Base-by-base conservation (phyloP, 169 alveolate species). In the Babesia ovis region DNA sequence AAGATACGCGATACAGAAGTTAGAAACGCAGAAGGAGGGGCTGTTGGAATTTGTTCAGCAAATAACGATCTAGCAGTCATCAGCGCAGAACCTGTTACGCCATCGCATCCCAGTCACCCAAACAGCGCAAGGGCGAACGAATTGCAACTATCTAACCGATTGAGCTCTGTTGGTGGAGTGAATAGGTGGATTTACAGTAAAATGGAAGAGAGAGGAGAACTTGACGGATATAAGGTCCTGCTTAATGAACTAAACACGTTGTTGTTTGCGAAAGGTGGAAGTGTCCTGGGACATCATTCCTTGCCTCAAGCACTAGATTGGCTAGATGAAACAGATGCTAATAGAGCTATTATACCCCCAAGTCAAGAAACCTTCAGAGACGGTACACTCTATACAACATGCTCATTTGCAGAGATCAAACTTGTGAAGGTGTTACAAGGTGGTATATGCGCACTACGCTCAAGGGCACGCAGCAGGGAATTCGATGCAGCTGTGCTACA, bases 341-440 rank as follows among this genome's bases (percentile, higher is more conserved):
- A 77, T 48, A 57, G 90, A 27, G 58, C 75, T 27, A 83, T 62
- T 37, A 58, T 83, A 34, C 92, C 92, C 12, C 92, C 92, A 27
- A 87, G 92, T 53, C 89, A 86, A 85, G 92, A 87, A 34, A 83
- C 64, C 35, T 87, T 87, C 84, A 83, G 92, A 43, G 92, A 87
- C 39, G 92, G 92, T 20, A 87, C 92, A 3, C 89, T 83, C 31
- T 87, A 79, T 72, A 83, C 92, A 3, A 83, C 89, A 45, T 87
- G 92, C 46, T 80, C 86, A 29, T 85, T 73, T 42, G 85, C 89
- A 14, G 92, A 87, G 56, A 80, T 80, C 41, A 68, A 82, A 79
- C 89, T 83, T 70, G 43, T 83, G 89, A 67, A 83, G 57, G 72
- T 87, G 46, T 59, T 87, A 55, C 77, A 74, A 72, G 69, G 86